Evolutionary conservation across 148 eudicot species (phyloP), one percentile per base, ranked within the genome.

Genomic region (Dysphania ambrosioides): DNA sequence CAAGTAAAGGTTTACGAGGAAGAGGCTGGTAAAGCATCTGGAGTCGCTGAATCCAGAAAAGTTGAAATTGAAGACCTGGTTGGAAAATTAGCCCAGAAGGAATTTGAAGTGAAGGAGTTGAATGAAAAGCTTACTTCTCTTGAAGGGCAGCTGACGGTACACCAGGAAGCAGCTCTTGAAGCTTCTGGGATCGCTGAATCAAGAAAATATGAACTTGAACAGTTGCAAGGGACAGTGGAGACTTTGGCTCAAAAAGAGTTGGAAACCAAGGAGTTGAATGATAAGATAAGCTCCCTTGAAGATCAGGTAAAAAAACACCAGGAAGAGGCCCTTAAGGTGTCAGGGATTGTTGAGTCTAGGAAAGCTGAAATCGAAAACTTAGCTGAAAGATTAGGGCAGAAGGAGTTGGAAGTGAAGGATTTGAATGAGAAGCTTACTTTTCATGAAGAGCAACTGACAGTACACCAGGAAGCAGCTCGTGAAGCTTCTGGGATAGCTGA

Each of bases 221-320:
- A 89, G 77, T 53, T 91, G 76, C 77, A 88, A 53, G 84, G 30
- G 23, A 65, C 66, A 41, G 66, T 58, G 42, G 73, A 76, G 58
- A 67, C 59, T 76, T 73, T 85, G 53, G 78, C 81, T 68, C 79
- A 76, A 11, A 83, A 84, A 78, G 97, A 92, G 77, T 69, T 36
- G 12, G 91, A 88, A 78, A 87, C 82, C 8, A 77, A 55, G 65
- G 90, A 87, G 62, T 78, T 92, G 76, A 74, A 38, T 26, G 91
- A 83, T 74, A 84, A 81, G 81, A 72, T 90, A 32, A 77, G 56
- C 18, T 31, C 49, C 26, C 72, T 80, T 55, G 79, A 71, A 76
- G 75, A 49, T 26, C 83, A 75, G 56, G 72, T 71, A 2, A 80
- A 75, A 59, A 26, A 42, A 38, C 42, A 71, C 26, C 79, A 75